A percentile compares a stretch with the other conserved stretches of the same genome.
These are phyloP conservation scores for Cercophora newfieldiana DNA, from an alignment of 495 filamentous ascomycete genomes.

Conservation along the genomic window DNA sequence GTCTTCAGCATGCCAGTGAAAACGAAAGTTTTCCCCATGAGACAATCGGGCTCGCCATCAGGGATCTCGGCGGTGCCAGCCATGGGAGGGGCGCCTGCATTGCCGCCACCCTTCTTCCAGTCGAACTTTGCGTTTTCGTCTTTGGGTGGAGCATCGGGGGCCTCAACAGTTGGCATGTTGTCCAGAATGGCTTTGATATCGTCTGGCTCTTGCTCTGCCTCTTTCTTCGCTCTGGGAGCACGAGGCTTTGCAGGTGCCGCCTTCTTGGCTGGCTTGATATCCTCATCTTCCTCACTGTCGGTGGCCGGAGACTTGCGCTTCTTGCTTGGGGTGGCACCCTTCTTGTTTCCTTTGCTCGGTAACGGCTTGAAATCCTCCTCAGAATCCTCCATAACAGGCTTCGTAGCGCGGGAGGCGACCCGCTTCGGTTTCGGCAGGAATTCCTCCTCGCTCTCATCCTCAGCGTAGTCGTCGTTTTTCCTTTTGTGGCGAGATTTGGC, in stretches of 20 bases:
- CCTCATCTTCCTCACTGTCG: constrained; percentile 48
- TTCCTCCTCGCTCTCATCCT: constrained; percentile 61
- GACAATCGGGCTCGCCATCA: constrained; percentile 81
- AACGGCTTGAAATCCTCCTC: constrained; percentile 39
- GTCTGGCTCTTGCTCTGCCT: constrained; percentile 57
- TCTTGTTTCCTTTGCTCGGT: constrained; percentile 39
- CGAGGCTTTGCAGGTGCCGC: constrained; percentile 61
- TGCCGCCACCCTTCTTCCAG: constrained; percentile 54
- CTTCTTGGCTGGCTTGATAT: constrained; percentile 54
- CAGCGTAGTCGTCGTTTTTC: constrained; percentile 69
- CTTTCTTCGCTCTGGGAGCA: constrained; percentile 60
- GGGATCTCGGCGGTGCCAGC: constrained; percentile 72
- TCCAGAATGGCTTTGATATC: constrained; percentile 82
- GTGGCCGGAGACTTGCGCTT: constrained; percentile 49
- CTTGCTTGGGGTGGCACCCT: constrained; percentile 39
- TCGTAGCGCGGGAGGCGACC: constrained; percentile 40
- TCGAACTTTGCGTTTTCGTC: constrained; percentile 72
- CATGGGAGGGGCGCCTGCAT: constrained; percentile 59
- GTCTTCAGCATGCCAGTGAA: constrained; percentile 86
- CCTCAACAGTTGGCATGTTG: constrained; percentile 74
- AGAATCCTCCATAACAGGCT: constrained; percentile 44
- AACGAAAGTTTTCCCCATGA: constrained; percentile 93
- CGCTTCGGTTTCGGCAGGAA: constrained; percentile 52
- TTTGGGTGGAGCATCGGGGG: constrained; percentile 76
- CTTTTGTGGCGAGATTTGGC: constrained; percentile 56